Conservation (phyloP, 1,139 yeast species). For the Diutina sp. region DNA sequence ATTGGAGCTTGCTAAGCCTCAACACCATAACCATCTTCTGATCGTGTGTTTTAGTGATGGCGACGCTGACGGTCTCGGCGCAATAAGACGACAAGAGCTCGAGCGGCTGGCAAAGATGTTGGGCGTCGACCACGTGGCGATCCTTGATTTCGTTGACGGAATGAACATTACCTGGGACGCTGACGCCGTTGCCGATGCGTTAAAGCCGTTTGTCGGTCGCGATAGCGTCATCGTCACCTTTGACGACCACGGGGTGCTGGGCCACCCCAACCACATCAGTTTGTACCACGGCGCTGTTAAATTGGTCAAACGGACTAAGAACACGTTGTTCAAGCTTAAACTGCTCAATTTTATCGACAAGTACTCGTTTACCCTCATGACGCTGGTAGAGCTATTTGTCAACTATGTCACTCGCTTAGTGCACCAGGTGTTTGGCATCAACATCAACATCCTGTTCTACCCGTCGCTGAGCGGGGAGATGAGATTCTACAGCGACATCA, state of each 20-base stretch:
- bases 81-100: conserved; percentile 46
- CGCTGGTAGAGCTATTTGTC: conserved; percentile 32
- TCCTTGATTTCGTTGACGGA: conserved; percentile 55
- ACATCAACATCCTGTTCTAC: conserved; percentile 30
- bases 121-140: conserved; percentile 38
- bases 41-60: conserved; percentile 73
- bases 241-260: conserved; percentile 72
- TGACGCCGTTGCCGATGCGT: conserved; percentile 20
- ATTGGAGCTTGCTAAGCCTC: conserved; percentile 34
- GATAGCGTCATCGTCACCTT: conserved; percentile 45
- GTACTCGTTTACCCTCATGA: conserved; percentile 36
- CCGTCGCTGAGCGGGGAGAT: conserved; percentile 14
- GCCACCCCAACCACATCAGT: conserved; percentile 76
- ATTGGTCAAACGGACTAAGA: conserved; percentile 10
- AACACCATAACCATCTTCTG: conserved; percentile 37
- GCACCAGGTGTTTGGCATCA: conserved; percentile 20
- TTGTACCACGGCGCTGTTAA: conserved; percentile 41
- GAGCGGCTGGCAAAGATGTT: conserved; percentile 41
- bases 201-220: conserved; percentile 10
- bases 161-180: conserved; percentile 61
- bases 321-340: conserved; percentile 19
- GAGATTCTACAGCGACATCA: conserved; percentile 38
- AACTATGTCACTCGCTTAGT: conserved; percentile 19
- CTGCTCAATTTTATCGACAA: conserved; percentile 36
- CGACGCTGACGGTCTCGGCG: conserved; percentile 59